Evolutionary conservation across 75 land plant species (phyloP).

Genomic region (Sequoia sempervirens): DNA sequence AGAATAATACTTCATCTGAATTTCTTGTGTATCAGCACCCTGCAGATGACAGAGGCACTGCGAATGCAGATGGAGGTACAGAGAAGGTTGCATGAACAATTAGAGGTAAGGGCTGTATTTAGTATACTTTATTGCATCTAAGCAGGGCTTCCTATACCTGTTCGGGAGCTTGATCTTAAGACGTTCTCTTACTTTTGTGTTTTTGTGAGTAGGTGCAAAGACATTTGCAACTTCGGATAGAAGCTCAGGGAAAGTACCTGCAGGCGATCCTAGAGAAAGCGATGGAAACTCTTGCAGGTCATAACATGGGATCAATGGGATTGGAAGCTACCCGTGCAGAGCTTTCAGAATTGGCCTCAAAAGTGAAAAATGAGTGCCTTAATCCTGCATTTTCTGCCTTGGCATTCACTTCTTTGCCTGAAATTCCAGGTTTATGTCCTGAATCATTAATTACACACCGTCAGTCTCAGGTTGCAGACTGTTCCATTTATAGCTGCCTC

Average conservation of each 20-base stretch:
- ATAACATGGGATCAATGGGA: slow-evolving; percentile 38
- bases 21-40: slow-evolving; percentile 16
- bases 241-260: slow-evolving; percentile 96
- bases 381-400: slow-evolving; percentile 11
- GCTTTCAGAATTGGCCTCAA: slow-evolving; percentile 61
- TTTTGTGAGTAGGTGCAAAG: slow-evolving; percentile 66
- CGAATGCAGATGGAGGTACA: slow-evolving; percentile 53
- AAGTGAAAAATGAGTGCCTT: slow-evolving; percentile 44
- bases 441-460: neutral
- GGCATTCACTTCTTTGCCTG: slow-evolving; percentile 8
- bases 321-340: slow-evolving; percentile 80
- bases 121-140: neutral
- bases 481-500: slow-evolving; percentile 31
- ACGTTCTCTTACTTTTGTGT: neutral
- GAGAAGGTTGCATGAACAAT: slow-evolving; percentile 34
- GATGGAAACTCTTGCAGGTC: slow-evolving; percentile 70
- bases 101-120: slow-evolving; percentile 31
- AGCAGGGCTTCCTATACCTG: neutral
- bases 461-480: slow-evolving; percentile 21
- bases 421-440: slow-evolving; percentile 1
- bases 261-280: slow-evolving; percentile 94
- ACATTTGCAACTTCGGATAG: slow-evolving; percentile 83
- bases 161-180: neutral
- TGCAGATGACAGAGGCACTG: slow-evolving; percentile 44
- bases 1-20: neutral